phyloP scores from a whole-genome alignment of 192 early-diverging fungal genomes.

The Endogone sp. region DNA sequence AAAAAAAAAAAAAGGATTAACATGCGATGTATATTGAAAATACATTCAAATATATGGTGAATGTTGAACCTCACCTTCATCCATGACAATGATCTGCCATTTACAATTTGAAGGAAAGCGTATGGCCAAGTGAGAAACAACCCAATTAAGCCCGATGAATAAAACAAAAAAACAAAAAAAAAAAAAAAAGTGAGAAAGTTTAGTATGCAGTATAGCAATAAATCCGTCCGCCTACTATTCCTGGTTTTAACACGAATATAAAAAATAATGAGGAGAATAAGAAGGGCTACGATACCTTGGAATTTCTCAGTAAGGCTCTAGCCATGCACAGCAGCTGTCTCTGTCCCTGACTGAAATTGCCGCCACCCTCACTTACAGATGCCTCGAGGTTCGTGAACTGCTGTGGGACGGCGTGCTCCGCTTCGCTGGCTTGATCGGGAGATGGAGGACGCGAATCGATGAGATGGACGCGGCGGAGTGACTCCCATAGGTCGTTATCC shows the following conservation, averaged over 20 bases:
- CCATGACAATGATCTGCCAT: constrained; percentile 38
- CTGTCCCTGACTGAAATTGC: constrained; percentile 79
- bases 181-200: background rate
- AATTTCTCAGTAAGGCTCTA: constrained; percentile 61
- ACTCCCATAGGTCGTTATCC: constrained; percentile 73
- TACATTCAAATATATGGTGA: constrained; percentile 18
- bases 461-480: constrained; percentile 71
- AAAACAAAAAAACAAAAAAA: background rate
- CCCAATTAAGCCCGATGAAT: no score
- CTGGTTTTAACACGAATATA: background rate
- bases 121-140: background rate
- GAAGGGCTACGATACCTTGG: constrained; percentile 16
- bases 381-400: constrained; percentile 35
- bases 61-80: constrained; percentile 24
- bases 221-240: no score
- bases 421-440: constrained; percentile 28
- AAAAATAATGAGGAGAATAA: background rate
- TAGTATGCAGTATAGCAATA: background rate
- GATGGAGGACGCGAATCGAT: constrained; percentile 11
- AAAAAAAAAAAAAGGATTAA: no score
- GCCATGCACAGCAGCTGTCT: constrained; percentile 81
- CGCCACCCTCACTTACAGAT: constrained; percentile 61
- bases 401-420: constrained; percentile 42
- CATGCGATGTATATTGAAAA: background rate
- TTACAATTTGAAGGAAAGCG: background rate